Percentiles rank a stretch among this genome's conserved stretches.
These are phyloP conservation scores for Casaregolazyma lundiana DNA, from an alignment of 1,139 yeast species.

Conservation along the genomic window DNA sequence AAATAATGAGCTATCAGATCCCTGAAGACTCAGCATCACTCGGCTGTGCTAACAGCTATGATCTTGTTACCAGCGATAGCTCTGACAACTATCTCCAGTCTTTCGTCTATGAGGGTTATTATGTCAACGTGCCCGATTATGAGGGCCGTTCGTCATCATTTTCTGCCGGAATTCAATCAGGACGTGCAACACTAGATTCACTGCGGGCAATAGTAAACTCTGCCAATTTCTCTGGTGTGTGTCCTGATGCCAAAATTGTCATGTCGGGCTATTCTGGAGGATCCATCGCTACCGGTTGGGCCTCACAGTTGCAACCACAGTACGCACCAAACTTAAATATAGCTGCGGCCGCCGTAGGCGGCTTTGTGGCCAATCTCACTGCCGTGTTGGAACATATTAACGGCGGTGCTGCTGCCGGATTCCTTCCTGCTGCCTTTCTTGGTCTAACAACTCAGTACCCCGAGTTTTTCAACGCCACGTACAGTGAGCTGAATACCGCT, in stretches of 20 bases:
- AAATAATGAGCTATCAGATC: slow-evolving; percentile 27
- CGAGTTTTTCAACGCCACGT: background rate
- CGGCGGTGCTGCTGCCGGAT: slow-evolving; percentile 9
- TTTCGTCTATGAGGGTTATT: slow-evolving; percentile 15
- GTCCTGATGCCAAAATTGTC: slow-evolving; percentile 14
- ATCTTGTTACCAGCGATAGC: slow-evolving; percentile 12
- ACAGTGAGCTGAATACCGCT: background rate
- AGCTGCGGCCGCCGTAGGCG: slow-evolving; percentile 28
- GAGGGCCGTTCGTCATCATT: slow-evolving; percentile 26
- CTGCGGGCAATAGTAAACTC: slow-evolving; percentile 23
- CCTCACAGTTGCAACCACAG: slow-evolving; percentile 22
- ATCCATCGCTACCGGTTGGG: slow-evolving; percentile 29
- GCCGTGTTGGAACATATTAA: slow-evolving; percentile 14
- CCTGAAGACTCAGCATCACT: slow-evolving; percentile 28
- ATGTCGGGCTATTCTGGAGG: slow-evolving; percentile 32
- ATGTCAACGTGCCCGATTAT: slow-evolving; percentile 27
- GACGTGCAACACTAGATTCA: slow-evolving; percentile 27
- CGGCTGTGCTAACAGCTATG: slow-evolving; percentile 30
- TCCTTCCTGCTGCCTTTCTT: slow-evolving; percentile 11
- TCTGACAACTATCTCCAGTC: slow-evolving; percentile 8
- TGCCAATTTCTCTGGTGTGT: slow-evolving; percentile 15
- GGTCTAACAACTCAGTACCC: slow-evolving; percentile 11
- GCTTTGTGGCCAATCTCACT: slow-evolving; percentile 21
- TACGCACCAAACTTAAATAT: slow-evolving; percentile 28
- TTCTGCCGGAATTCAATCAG: slow-evolving; percentile 22